phyloP scores from a whole-genome alignment of 192 early-diverging fungal genomes.

The Coemansia aciculifera region DNA sequence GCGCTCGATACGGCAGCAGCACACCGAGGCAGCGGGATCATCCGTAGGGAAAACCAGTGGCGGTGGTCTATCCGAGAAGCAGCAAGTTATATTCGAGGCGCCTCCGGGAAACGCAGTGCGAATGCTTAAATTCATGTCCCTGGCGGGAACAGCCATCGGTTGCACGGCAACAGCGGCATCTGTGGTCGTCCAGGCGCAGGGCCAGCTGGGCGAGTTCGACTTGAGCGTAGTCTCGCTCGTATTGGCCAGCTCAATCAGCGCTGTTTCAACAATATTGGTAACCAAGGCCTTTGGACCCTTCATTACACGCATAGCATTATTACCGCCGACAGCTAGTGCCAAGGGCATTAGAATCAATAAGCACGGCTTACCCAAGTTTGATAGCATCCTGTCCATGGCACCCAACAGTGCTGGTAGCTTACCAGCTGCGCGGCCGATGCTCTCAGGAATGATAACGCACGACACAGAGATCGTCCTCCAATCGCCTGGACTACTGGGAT shows the following conservation, averaged over 20 bases:
- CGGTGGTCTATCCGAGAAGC: background rate
- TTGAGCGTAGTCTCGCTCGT: slow-evolving; percentile 23
- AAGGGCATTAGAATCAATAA: slow-evolving; percentile 18
- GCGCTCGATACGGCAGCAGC: background rate
- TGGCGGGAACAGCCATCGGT: slow-evolving; percentile 31
- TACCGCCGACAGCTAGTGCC: slow-evolving; percentile 11
- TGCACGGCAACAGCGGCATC: slow-evolving; percentile 37
- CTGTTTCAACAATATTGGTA: slow-evolving; percentile 36
- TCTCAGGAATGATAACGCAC: slow-evolving; percentile 22
- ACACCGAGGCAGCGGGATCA: background rate
- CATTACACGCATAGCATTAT: slow-evolving; percentile 38
- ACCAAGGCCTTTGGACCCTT: slow-evolving; percentile 49
- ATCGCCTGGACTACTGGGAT: slow-evolving; percentile 41
- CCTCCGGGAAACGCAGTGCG: slow-evolving; percentile 39
- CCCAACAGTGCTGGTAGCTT: background rate
- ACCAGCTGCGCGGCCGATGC: slow-evolving; percentile 10
- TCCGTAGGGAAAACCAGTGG: background rate
- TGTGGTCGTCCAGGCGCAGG: slow-evolving; percentile 18
- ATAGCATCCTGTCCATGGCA: slow-evolving; percentile 36
- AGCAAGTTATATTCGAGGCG: slow-evolving; percentile 35
- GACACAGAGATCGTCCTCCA: slow-evolving; percentile 42
- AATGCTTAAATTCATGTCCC: slow-evolving; percentile 56
- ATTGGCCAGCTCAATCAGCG: slow-evolving; percentile 40
- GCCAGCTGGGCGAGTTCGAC: slow-evolving; percentile 24
- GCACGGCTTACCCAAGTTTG: slow-evolving; percentile 49